Evolutionary conservation across 139 green algal species (phyloP).

Genomic region (Volvox africanus): DNA sequence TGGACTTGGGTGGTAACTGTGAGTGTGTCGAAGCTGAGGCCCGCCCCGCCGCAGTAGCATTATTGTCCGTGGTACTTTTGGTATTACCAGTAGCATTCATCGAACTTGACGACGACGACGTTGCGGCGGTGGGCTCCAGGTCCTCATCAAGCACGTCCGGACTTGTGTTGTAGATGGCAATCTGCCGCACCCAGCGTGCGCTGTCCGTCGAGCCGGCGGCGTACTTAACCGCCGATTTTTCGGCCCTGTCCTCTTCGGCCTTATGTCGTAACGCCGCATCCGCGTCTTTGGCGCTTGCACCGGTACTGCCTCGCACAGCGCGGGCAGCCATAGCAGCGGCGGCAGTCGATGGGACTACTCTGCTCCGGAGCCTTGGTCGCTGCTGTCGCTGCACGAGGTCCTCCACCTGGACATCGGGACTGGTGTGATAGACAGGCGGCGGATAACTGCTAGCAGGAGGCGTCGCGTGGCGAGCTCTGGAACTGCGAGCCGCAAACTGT

Average conservation of each 20-base stretch:
- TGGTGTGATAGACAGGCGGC: slow-evolving; percentile 4
- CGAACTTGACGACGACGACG: too few species aligned
- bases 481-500: neutral
- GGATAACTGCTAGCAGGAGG: neutral
- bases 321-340: neutral
- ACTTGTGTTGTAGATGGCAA: neutral
- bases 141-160: slow-evolving; percentile 13
- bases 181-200: neutral
- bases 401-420: neutral
- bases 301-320: neutral
- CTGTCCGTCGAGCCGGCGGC: neutral
- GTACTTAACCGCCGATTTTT: too few species aligned
- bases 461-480: neutral
- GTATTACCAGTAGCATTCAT: too few species aligned
- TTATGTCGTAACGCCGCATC: too few species aligned
- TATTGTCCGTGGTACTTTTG: too few species aligned
- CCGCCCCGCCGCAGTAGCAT: too few species aligned
- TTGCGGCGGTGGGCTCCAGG: neutral
- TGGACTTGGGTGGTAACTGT: too few species aligned
- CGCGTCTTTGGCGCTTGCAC: too few species aligned
- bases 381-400: neutral
- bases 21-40: too few species aligned
- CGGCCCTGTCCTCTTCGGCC: too few species aligned
- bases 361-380: neutral
- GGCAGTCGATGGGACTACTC: neutral